Base-by-base conservation (phyloP, 2,329 filamentous ascomycete genomes). In the Xylariaceae sp. region DNA sequence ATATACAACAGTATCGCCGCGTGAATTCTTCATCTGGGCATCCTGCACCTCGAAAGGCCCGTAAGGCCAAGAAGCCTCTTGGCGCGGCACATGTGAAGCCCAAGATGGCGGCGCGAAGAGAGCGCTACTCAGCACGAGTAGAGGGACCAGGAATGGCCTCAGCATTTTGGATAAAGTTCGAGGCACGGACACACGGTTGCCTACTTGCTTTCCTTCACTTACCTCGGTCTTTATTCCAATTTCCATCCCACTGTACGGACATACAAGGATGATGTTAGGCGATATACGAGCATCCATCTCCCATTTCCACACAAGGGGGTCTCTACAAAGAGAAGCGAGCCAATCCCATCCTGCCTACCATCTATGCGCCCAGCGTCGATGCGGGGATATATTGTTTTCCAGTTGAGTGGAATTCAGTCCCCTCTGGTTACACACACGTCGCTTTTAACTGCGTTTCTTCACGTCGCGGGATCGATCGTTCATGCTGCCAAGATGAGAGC, bases 1-100 rank as follows among this genome's bases (percentile, higher is more conserved):
- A 51, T 79, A 76, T 6, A 72, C 76, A 32, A 82, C 68, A 32
- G 70, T 72, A 2, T 71, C 64, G 36, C 74, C 74, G 0, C 69
- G 67, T 1, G 72, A 67, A 54, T 78, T 72, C 41, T 71, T 68
- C 47, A 79, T 74, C 62, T 71, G 72, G 2, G 73, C 67, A 1
- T 72, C 76, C 0, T 68, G 67, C 21, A 71, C 66, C 52, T 65
- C 65, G 34, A 80, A 71, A 0, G 67, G 66, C 6, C 65, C 63
- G 21, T 60, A 69, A 1, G 67, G 67, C 67, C 67, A 69, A 34
- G 34, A 48, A 6, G 48, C 49, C 30, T 51, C 50, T 22, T 60
- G 56, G 6, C 53, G 52, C 37, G 55, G 57, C 50, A 61, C 8
- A 22, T 61, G 57, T 21, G 62, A 61, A 43, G 60, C 64, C 54